phyloP scores from a whole-genome alignment of 306 rosid species.

The Quercus bicolor region DNA sequence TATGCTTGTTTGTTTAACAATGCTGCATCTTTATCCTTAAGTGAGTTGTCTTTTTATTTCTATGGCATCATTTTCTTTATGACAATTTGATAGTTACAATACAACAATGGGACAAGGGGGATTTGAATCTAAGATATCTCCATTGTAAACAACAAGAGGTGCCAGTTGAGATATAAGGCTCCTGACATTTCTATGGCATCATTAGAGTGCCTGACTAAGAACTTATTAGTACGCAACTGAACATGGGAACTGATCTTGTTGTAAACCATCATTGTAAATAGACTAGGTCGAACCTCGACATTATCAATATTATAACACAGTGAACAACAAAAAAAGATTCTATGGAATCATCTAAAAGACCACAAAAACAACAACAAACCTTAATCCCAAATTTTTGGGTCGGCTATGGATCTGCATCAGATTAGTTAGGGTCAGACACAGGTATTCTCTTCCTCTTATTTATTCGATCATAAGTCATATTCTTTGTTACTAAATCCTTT shows the following conservation, averaged over 20 bases:
- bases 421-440: too few relatives aligned
- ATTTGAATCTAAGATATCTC: too few relatives aligned
- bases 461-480: too few relatives aligned
- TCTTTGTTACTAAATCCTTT: too few relatives aligned
- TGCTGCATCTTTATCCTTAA: slow-evolving; percentile 17
- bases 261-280: slow-evolving; percentile 15
- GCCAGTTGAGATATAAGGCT: too few relatives aligned
- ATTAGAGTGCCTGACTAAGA: not conserved
- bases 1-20: slow-evolving; percentile 14
- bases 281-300: slow-evolving; percentile 4
- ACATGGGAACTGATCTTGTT: slow-evolving; percentile 5
- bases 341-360: not conserved
- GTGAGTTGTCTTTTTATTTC: slow-evolving; percentile 15
- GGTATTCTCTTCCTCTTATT: too few relatives aligned
- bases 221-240: slow-evolving; percentile 1
- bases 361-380: too few relatives aligned
- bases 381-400: too few relatives aligned
- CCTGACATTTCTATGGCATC: not conserved
- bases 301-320: not conserved
- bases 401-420: too few relatives aligned
- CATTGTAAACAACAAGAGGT: too few relatives aligned
- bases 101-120: too few relatives aligned
- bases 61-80: not conserved
- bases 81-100: too few relatives aligned
- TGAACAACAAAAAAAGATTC: not conserved